Evolutionary conservation across 768 basidiomycete species (phyloP).

Genomic region (Suillus americanus): DNA sequence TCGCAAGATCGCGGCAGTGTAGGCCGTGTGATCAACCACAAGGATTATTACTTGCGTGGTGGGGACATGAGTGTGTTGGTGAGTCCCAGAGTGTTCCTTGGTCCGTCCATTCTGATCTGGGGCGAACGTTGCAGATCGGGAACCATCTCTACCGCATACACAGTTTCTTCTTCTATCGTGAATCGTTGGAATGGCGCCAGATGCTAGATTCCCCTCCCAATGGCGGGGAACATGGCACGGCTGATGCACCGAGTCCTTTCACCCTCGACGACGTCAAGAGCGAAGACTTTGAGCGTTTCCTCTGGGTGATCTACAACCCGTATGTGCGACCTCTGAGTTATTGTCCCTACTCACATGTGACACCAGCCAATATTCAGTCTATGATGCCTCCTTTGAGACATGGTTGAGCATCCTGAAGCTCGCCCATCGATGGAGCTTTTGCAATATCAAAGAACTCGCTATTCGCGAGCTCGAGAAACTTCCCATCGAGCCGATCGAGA

Average conservation of each 20-base stretch:
- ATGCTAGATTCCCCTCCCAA: slow-evolving; percentile 16
- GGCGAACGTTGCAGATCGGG: slow-evolving; percentile 30
- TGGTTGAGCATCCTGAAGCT: slow-evolving; percentile 59
- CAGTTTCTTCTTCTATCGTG: slow-evolving; percentile 36
- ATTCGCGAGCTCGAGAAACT: slow-evolving; percentile 55
- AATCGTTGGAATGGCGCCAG: slow-evolving; percentile 30
- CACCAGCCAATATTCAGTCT: slow-evolving; percentile 53
- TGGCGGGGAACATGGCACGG: not conserved
- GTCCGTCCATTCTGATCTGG: not conserved
- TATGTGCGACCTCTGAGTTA: slow-evolving; percentile 22
- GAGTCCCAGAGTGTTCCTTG: slow-evolving; percentile 15
- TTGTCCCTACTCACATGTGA: not conserved
- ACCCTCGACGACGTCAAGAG: slow-evolving; percentile 32
- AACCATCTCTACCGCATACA: slow-evolving; percentile 34
- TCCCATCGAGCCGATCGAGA: slow-evolving; percentile 46
- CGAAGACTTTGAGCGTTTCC: slow-evolving; percentile 43
- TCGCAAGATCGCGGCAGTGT: slow-evolving; percentile 13
- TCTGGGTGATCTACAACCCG: slow-evolving; percentile 62
- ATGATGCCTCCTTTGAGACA: slow-evolving; percentile 45
- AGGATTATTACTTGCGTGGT: slow-evolving; percentile 50
- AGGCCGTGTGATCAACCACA: slow-evolving; percentile 21
- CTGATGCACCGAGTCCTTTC: not conserved
- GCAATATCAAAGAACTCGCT: slow-evolving; percentile 48
- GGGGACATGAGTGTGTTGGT: slow-evolving; percentile 59
- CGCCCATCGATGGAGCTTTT: slow-evolving; percentile 55